Evolutionary conservation across 345 rosid genomes (phyloP).

Genomic region (Cardamine resedifolia): DNA sequence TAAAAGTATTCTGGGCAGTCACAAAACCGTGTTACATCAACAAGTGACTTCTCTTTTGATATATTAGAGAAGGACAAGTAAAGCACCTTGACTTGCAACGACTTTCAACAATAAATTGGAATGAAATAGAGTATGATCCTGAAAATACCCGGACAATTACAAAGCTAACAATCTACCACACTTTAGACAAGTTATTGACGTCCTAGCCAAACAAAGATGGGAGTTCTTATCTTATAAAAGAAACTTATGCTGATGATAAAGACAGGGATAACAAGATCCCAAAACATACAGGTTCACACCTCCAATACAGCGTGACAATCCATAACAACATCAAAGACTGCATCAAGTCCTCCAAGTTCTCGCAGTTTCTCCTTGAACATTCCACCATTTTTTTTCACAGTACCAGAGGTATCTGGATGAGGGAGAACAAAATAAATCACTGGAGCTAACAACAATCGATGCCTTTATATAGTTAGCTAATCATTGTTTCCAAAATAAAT

Average conservation of each 20-base stretch:
- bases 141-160: neutral
- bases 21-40: neutral
- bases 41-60: neutral
- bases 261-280: no score
- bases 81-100: neutral
- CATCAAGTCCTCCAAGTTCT: no score
- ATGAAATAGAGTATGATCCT: neutral
- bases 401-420: no score
- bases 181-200: neutral
- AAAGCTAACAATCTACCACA: neutral
- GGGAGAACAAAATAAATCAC: no score
- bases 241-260: no score
- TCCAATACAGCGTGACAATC: no score
- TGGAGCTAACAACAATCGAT: neutral
- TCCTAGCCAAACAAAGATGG: neutral
- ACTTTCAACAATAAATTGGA: neutral
- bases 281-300: no score
- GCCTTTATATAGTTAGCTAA: neutral
- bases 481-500: neutral
- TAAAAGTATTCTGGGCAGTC: neutral
- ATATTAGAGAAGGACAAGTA: neutral
- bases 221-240: neutral
- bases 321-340: no score
- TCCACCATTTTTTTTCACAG: no score
- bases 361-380: no score